Percentiles rank a stretch among this genome's conserved stretches.
phyloP scores from a whole-genome alignment of 2,329 filamentous ascomycete genomes.

The Aspergillus brunneoviolaceus region DNA sequence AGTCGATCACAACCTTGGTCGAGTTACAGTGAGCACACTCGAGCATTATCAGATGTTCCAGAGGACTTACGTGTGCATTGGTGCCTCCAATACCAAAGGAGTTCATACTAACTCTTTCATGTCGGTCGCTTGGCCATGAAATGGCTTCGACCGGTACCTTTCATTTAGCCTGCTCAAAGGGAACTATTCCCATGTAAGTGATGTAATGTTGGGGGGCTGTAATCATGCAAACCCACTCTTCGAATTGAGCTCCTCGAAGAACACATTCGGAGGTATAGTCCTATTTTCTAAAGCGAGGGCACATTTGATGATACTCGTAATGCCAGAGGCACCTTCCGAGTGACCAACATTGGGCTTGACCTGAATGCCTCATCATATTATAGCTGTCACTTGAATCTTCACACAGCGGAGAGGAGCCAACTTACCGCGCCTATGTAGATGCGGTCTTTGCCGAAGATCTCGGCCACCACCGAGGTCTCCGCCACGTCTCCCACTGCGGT shows the following conservation, averaged over 20 bases:
- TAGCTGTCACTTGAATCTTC: not conserved
- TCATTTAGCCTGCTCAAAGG: constrained; percentile 17
- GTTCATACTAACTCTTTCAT: constrained; percentile 32
- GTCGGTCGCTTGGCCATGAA: constrained; percentile 25
- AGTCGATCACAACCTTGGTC: constrained; percentile 15
- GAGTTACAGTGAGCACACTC: not conserved
- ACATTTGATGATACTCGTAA: constrained; percentile 29
- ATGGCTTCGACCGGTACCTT: constrained; percentile 18
- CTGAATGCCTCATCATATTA: constrained; percentile 2
- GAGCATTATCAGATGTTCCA: not conserved
- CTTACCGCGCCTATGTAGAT: constrained; percentile 22
- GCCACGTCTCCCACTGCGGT: constrained; percentile 20
- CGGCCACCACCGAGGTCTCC: constrained; percentile 17
- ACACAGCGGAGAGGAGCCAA: too few relatives aligned
- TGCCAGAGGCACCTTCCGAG: constrained; percentile 27
- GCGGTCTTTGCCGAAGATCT: constrained; percentile 13
- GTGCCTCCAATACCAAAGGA: constrained; percentile 33
- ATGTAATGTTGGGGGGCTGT: too few relatives aligned
- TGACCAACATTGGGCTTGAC: constrained; percentile 32
- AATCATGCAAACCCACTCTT: constrained; percentile 7
- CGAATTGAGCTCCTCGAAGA: constrained; percentile 32
- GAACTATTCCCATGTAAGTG: constrained; percentile 6
- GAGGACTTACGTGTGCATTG: constrained; percentile 22
- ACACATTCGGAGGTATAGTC: constrained; percentile 27
- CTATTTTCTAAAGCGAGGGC: constrained; percentile 24